Conservation (phyloP, 257 asterid genomes). For the Solanum corneliomulleri region DNA sequence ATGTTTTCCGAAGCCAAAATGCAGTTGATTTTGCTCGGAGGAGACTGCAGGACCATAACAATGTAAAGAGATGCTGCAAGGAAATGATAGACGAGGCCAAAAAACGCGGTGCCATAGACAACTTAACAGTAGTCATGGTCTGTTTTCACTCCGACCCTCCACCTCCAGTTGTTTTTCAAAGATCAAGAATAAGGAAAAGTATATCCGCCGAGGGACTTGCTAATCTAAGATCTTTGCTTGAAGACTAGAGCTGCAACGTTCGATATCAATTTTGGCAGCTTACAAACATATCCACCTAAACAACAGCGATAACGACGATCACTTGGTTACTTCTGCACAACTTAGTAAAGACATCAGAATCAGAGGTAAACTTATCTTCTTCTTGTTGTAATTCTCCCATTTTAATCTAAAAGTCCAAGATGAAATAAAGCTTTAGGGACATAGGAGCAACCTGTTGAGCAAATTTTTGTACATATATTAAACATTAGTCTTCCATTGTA, state of each 20-base stretch:
- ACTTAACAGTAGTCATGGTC: slow-evolving; percentile 66
- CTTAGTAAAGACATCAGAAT: slow-evolving; percentile 15
- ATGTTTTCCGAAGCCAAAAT: slow-evolving; percentile 68
- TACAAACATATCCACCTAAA: neutral
- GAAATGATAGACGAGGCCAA: slow-evolving; percentile 83
- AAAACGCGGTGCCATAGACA: slow-evolving; percentile 62
- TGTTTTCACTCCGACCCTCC: slow-evolving; percentile 74
- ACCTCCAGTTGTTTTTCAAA: slow-evolving; percentile 30
- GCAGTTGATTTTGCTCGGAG: slow-evolving; percentile 80
- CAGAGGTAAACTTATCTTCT: neutral
- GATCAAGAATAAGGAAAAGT: slow-evolving; percentile 53
- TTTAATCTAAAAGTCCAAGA: neutral
- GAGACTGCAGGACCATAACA: slow-evolving; percentile 69
- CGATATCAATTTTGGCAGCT: neutral
- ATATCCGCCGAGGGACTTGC: slow-evolving; percentile 80
- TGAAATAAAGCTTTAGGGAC: slow-evolving; percentile 11
- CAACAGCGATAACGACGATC: slow-evolving; percentile 10
- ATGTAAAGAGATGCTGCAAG: slow-evolving; percentile 62
- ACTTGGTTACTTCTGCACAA: neutral
- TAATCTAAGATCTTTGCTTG: slow-evolving; percentile 50
- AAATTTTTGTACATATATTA: neutral
- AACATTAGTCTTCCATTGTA: neutral
- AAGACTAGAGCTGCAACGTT: slow-evolving; percentile 18
- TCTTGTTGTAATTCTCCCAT: neutral
- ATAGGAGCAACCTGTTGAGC: neutral